Percentiles rank a stretch among this genome's conserved stretches.
Conservation (phyloP, 768 basidiomycete genomes). For the Auriscalpium vulgare region DNA sequence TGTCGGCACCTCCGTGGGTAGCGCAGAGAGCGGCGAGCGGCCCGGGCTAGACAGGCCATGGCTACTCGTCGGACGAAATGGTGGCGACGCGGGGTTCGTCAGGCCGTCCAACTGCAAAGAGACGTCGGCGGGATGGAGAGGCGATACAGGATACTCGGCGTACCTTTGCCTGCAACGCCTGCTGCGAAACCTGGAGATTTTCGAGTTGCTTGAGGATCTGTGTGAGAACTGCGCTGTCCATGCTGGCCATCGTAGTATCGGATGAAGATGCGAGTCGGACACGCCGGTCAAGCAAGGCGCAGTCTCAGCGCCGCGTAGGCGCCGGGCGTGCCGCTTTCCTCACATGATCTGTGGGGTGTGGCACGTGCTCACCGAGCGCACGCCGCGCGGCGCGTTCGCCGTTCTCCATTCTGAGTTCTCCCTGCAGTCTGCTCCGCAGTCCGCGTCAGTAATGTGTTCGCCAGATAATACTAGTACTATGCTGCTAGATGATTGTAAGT, state of each 20-base stretch:
- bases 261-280: too few relatives aligned
- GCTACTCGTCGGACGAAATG: conserved; percentile 26
- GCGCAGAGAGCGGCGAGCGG: conserved; percentile 23
- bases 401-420: too few relatives aligned
- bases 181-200: conserved; percentile 65
- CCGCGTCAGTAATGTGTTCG: too few relatives aligned
- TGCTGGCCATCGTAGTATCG: not conserved
- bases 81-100: conserved; percentile 20
- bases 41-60: conserved; percentile 22
- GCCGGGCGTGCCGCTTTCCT: not conserved
- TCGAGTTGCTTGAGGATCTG: conserved; percentile 71
- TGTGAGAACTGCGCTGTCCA: conserved; percentile 48
- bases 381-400: too few relatives aligned
- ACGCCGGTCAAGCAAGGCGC: too few relatives aligned
- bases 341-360: too few relatives aligned
- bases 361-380: too few relatives aligned
- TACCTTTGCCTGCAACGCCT: conserved; percentile 75
- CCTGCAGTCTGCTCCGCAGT: too few relatives aligned
- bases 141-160: conserved; percentile 4
- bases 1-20: conserved; percentile 21
- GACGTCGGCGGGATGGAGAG: not conserved
- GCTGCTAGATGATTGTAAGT: too few relatives aligned
- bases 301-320: not conserved
- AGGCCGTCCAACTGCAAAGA: conserved; percentile 44
- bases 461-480: too few relatives aligned